Percentiles rank a stretch among this genome's conserved stretches.
Conservation (phyloP, 768 basidiomycete genomes). For the Termitomyces sp. region DNA sequence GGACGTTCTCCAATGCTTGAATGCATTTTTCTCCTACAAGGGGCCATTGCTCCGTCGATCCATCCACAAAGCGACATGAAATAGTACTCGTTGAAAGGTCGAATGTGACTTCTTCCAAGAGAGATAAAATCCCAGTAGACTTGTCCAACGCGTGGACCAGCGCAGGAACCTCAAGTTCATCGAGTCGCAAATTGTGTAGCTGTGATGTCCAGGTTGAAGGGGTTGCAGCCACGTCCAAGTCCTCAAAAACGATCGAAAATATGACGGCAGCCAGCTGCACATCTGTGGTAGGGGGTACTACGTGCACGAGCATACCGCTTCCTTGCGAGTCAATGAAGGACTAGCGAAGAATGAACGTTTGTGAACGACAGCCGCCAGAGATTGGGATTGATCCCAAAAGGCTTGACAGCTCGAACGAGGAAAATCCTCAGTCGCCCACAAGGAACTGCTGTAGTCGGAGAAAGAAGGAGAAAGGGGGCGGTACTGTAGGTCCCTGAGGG, state of each 20-base stretch:
- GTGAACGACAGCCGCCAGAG: not conserved
- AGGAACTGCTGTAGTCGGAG: not conserved
- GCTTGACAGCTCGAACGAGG: not conserved
- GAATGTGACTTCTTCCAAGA: constrained; percentile 57
- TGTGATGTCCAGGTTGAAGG: constrained; percentile 53
- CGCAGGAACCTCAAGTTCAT: constrained; percentile 47
- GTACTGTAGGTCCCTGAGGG: constrained; percentile 2
- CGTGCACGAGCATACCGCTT: constrained; percentile 12
- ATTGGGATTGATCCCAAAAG: not conserved
- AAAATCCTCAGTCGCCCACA: not conserved
- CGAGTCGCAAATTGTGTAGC: constrained; percentile 41
- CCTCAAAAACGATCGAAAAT: constrained; percentile 50
- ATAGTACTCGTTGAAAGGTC: constrained; percentile 45
- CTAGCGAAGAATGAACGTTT: constrained; percentile 3
- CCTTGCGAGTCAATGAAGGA: not conserved
- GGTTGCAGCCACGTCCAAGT: constrained; percentile 41
- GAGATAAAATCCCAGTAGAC: constrained; percentile 47
- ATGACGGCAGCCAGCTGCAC: constrained; percentile 47
- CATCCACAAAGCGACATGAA: constrained; percentile 54
- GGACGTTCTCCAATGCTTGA: constrained; percentile 42
- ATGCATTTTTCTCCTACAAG: constrained; percentile 33
- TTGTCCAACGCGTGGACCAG: constrained; percentile 56
- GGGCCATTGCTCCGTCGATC: constrained; percentile 42
- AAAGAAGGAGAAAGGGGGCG: not conserved
- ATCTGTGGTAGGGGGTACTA: constrained; percentile 6